Percentiles rank a stretch among this genome's conserved stretches.
phyloP scores from a whole-genome alignment of 257 asterid species.

The Cynanchum wilfordii region DNA sequence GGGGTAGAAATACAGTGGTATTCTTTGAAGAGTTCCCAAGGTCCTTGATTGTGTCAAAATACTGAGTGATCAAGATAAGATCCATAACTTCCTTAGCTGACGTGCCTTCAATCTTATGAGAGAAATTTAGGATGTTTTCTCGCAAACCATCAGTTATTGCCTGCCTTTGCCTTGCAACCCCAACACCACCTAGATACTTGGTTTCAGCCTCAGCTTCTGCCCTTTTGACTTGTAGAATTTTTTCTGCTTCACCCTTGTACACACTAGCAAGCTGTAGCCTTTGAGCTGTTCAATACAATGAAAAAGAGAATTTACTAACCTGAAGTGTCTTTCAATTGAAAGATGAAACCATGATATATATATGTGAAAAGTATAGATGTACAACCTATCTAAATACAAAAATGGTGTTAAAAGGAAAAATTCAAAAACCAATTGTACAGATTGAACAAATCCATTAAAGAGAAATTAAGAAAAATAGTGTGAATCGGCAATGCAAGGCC shows the following conservation, averaged over 20 bases:
- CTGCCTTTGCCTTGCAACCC: constrained; percentile 98
- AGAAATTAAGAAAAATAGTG: not conserved
- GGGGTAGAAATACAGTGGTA: constrained; percentile 90
- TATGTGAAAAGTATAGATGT: not conserved
- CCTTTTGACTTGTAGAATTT: constrained; percentile 74
- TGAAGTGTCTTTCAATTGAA: not conserved
- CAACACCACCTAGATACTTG: constrained; percentile 96
- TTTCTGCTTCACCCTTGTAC: constrained; percentile 96
- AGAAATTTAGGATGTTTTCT: constrained; percentile 87
- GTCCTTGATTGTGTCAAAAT: constrained; percentile 93
- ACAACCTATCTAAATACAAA: not conserved
- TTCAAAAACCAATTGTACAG: not conserved
- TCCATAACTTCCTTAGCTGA: constrained; percentile 97
- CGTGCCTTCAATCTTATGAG: constrained; percentile 76
- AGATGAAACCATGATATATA: not conserved
- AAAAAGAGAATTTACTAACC: not conserved
- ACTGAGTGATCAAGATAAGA: constrained; percentile 93
- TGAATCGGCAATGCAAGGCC: constrained; percentile 22
- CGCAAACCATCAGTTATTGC: constrained; percentile 97
- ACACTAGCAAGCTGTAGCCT: constrained; percentile 96
- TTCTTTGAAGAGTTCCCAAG: constrained; percentile 82
- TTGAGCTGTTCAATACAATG: constrained; percentile 53
- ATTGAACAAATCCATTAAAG: not conserved
- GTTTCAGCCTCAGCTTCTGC: constrained; percentile 98
- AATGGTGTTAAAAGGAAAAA: not conserved